Conservation (phyloP, 192 early-diverging fungal genomes). For the Coemansia sp. region DNA sequence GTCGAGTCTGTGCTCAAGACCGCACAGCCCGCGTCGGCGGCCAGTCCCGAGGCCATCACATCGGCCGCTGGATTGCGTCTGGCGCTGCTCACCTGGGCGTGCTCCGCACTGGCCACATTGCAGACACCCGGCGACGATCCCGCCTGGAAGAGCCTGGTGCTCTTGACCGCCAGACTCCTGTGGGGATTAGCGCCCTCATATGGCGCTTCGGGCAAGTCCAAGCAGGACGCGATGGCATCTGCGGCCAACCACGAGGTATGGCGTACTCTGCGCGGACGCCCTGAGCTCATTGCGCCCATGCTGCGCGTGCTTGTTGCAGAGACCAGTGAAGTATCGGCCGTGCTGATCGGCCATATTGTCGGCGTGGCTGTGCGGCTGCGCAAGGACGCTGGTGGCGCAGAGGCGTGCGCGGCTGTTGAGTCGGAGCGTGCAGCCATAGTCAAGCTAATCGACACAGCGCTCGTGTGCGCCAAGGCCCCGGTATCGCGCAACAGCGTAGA, state of each 20-base stretch:
- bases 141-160: slow-evolving; percentile 53
- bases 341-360: slow-evolving; percentile 62
- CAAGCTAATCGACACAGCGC: slow-evolving; percentile 19
- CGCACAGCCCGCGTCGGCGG: slow-evolving; percentile 36
- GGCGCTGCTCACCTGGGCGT: slow-evolving; percentile 63
- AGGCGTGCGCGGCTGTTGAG: slow-evolving; percentile 34
- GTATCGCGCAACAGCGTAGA: slow-evolving; percentile 21
- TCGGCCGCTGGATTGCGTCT: slow-evolving; percentile 59
- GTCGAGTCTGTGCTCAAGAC: slow-evolving; percentile 48
- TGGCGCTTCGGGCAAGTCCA: slow-evolving; percentile 5
- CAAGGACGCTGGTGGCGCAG: slow-evolving; percentile 10
- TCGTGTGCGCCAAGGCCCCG: slow-evolving; percentile 14
- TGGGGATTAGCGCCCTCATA: slow-evolving; percentile 57
- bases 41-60: slow-evolving; percentile 27
- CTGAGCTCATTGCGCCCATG: slow-evolving; percentile 26
- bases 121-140: slow-evolving; percentile 50
- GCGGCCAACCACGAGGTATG: slow-evolving; percentile 38
- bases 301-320: slow-evolving; percentile 47
- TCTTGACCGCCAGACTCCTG: slow-evolving; percentile 51
- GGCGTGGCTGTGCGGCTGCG: slow-evolving; percentile 55
- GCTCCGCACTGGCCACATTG: slow-evolving; percentile 44
- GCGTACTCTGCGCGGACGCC: slow-evolving; percentile 52
- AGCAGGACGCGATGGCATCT: slow-evolving; percentile 30
- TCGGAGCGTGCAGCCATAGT: slow-evolving; percentile 36
- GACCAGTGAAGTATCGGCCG: slow-evolving; percentile 47